Conservation (phyloP, 2,329 filamentous ascomycete species). For the Cladophialophora yegresii region DNA sequence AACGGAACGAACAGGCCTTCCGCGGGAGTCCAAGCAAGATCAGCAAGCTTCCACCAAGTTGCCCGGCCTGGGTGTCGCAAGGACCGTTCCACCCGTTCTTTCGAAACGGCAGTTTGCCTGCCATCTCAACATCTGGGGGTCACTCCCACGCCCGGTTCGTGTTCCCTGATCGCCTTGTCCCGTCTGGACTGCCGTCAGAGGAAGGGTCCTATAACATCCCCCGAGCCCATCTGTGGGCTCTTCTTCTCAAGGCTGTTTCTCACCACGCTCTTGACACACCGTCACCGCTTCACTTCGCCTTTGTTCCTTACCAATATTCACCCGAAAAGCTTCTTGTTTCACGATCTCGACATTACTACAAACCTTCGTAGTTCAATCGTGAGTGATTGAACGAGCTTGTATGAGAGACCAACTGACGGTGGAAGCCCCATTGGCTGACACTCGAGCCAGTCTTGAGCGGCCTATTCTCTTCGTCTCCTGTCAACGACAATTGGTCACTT, state of each 20-base stretch:
- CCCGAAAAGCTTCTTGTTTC: conserved; percentile 9
- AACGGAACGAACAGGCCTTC: not conserved
- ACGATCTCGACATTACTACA: conserved; percentile 12
- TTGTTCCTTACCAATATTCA: conserved; percentile 4
- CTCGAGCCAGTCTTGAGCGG: conserved; percentile 13
- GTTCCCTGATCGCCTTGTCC: conserved; percentile 7
- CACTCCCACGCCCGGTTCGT: conserved; percentile 8
- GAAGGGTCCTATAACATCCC: conserved; percentile 24
- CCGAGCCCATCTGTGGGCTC: conserved; percentile 9
- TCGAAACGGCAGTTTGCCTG: conserved; percentile 12
- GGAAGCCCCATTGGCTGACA: conserved; percentile 20
- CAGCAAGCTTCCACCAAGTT: conserved; percentile 18
- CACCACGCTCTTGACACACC: conserved; percentile 11
- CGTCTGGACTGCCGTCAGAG: not conserved
- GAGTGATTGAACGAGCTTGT: conserved; percentile 14
- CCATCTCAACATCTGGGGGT: conserved; percentile 7
- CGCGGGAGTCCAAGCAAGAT: conserved; percentile 13
- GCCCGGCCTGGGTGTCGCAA: conserved; percentile 13
- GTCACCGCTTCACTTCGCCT: conserved; percentile 15
- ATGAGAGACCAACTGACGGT: conserved; percentile 12
- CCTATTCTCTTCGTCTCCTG: not conserved
- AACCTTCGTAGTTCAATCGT: conserved; percentile 16
- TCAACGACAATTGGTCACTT: conserved; percentile 5
- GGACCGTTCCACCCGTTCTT: not conserved
- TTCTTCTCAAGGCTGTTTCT: conserved; percentile 14